Conservation (phyloP, 2,329 filamentous ascomycete genomes). For the Pochonia chlamydosporia region DNA sequence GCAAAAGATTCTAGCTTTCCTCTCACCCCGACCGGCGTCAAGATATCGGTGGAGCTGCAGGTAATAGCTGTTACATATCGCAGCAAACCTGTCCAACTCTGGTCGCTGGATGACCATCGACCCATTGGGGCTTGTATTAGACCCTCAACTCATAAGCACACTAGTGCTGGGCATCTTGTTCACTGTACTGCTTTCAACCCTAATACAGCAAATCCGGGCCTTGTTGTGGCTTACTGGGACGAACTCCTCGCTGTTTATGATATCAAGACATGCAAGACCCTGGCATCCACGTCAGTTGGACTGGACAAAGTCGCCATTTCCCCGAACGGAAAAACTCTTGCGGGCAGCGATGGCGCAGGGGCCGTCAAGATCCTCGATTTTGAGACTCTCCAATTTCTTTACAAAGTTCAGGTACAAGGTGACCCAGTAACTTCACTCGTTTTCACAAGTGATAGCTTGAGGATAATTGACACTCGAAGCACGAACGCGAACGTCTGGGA, state of each 20-base stretch:
- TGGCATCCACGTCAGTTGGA: neutral
- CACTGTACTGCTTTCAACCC: neutral
- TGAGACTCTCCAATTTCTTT: neutral
- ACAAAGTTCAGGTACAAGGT: neutral
- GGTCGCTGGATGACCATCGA: neutral
- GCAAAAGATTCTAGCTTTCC: neutral
- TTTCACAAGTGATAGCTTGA: neutral
- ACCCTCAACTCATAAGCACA: neutral
- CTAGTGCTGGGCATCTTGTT: neutral
- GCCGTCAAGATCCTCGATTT: neutral
- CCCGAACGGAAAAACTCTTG: neutral
- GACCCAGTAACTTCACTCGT: neutral
- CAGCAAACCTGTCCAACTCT: neutral
- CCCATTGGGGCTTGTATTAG: neutral
- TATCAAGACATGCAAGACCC: neutral
- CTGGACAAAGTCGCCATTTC: neutral
- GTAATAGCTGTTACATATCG: neutral
- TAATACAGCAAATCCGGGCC: neutral
- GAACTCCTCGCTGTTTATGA: neutral
- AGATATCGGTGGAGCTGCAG: neutral
- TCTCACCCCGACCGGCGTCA: neutral
- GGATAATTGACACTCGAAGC: neutral
- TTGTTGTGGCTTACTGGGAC: neutral
- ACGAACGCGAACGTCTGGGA: neutral
- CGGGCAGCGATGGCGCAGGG: neutral